Evolutionary conservation across 345 rosid species (phyloP), one percentile per base, ranked within the genome.

Genomic region (Capsella bursapastoris): DNA sequence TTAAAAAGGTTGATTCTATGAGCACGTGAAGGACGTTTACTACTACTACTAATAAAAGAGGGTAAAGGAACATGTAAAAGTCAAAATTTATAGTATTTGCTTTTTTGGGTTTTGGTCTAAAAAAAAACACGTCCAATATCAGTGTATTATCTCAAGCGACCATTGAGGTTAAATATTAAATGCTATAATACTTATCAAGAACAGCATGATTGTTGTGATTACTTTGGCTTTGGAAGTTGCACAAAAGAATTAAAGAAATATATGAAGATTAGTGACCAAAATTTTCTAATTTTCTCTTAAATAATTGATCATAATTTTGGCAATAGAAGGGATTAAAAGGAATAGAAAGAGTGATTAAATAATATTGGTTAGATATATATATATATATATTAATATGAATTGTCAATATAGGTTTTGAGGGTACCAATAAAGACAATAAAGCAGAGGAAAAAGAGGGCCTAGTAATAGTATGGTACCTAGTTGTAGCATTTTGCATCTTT

Each of bases 361-460:
- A 56, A 3, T 64, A 69, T 70, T 45, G 74, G 68, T 68, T 68
- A 53, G 70, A 57, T 57, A 11, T 64, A 22, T 34, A 47, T 77
- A 18, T 0, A 18, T 18, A 18, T 18, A 18, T 18, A 18, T 18
- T 18, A 18, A 18, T 18, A 71, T 62, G 64, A 63, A 77, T 70
- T 78, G 66, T 78, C 68, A 22, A 22, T 66, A 25, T 65, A 66
- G 57, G 77, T 66, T 65, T 78, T 78, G 77, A 65, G 77, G 57
- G 77, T 77, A 70, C 71, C 80, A 77, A 77, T 77, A 77, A 73
- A 73, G 77, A 73, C 71, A 64, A 64, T 73, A 73, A 70, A 70
- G 80, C 76, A 77, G 71, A 76, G 51, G 38, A 49, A 68, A 67
- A 75, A 75, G 70, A 44, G 68, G 77, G 77, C 76, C 80, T 71